Conservation (phyloP, 2,329 filamentous ascomycete species). For the Pyricularia sp. region DNA sequence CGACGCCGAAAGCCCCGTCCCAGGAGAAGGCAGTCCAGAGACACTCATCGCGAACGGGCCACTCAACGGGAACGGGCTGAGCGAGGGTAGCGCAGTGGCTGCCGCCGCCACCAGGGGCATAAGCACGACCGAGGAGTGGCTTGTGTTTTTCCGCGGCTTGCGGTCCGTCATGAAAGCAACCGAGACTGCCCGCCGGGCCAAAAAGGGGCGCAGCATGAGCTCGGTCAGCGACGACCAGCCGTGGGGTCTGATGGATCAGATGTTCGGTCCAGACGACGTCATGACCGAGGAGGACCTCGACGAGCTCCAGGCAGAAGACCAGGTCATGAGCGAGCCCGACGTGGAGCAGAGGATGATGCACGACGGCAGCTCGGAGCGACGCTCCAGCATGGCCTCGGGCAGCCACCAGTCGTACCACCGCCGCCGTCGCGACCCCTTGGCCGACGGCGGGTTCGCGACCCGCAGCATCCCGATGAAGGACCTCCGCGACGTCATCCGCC, state of each 20-base stretch:
- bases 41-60: not conserved
- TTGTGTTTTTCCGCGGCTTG: conserved; percentile 4
- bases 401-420: not conserved
- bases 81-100: not conserved
- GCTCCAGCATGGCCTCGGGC: not conserved
- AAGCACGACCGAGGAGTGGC: conserved; percentile 2
- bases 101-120: not conserved
- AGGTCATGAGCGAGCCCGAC: not conserved
- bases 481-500: conserved; percentile 2
- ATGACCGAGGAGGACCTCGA: not conserved
- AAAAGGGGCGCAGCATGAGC: not conserved
- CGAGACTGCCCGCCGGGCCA: not conserved
- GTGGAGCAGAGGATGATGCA: not conserved
- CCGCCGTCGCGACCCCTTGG: not conserved
- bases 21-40: not conserved
- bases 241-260: conserved; percentile 3
- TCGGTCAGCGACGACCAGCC: not conserved
- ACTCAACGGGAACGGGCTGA: not conserved
- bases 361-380: not conserved
- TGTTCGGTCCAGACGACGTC: conserved; percentile 3
- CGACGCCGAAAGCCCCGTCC: conserved; percentile 5
- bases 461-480: conserved; percentile 4
- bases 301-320: not conserved
- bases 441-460: not conserved
- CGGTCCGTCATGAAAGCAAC: conserved; percentile 3